phyloP scores from a whole-genome alignment of 2,329 filamentous ascomycete genomes.

The Delphinella strobiligena region DNA sequence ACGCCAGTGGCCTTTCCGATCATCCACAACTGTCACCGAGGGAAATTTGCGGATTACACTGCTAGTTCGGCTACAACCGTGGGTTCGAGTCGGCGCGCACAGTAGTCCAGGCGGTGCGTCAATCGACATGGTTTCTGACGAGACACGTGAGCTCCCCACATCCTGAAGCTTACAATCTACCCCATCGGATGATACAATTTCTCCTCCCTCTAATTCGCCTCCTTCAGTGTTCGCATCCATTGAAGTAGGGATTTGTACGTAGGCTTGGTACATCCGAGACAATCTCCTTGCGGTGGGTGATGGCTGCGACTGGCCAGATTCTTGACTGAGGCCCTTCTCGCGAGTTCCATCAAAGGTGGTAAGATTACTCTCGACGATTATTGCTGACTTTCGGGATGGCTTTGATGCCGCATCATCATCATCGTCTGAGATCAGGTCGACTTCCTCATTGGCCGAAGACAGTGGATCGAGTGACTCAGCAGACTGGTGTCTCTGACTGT shows the following conservation, averaged over 20 bases:
- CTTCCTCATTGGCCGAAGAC: neutral
- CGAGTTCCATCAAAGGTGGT: no score
- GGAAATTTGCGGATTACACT: constrained; percentile 14
- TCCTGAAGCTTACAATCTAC: no score
- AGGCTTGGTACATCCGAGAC: constrained; percentile 8
- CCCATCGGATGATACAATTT: neutral
- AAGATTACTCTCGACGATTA: no score
- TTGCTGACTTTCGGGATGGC: neutral
- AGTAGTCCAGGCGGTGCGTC: neutral
- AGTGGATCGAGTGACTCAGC: neutral
- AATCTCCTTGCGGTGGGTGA: constrained; percentile 2
- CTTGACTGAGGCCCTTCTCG: no score
- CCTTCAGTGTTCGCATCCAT: neutral
- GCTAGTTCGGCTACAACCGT: neutral
- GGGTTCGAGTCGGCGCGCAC: neutral
- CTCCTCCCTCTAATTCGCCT: neutral
- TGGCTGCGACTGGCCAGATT: constrained; percentile 1
- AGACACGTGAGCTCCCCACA: no score
- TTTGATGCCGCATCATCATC: neutral
- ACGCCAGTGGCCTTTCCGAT: constrained; percentile 18
- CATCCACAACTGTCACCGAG: constrained; percentile 21
- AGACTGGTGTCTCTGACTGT: no score
- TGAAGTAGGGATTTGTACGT: constrained; percentile 5
- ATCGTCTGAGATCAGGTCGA: neutral
- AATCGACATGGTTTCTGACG: neutral